These are phyloP conservation scores for Wickerhamiella azyma DNA, from an alignment of 805 yeast species.

Conservation along the genomic window DNA sequence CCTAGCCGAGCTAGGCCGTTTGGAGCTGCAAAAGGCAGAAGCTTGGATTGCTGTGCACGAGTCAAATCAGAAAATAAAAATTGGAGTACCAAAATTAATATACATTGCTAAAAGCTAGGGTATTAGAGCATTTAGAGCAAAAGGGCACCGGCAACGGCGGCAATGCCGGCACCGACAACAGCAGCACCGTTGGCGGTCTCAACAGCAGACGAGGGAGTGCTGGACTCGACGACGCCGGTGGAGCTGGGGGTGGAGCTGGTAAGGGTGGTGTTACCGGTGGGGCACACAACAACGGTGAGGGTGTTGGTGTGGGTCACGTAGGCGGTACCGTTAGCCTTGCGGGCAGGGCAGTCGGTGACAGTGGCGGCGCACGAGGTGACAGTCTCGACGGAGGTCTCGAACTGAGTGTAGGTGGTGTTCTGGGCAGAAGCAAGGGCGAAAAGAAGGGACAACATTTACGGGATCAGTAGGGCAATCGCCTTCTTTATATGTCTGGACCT, in stretches of 20 bases:
- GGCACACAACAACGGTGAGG: conserved; percentile 14
- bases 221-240: conserved; percentile 11
- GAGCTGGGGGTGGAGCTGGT: conserved; percentile 6
- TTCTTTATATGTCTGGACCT: background rate
- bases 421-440: conserved; percentile 7
- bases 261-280: conserved; percentile 12
- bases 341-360: conserved; percentile 37
- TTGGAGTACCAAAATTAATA: background rate
- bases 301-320: conserved; percentile 16
- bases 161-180: conserved; percentile 15
- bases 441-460: background rate
- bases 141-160: conserved; percentile 13
- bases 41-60: too few species aligned
- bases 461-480: background rate
- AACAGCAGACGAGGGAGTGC: conserved; percentile 8
- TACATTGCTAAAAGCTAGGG: background rate
- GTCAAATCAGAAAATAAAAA: background rate
- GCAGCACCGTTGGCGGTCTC: conserved; percentile 12
- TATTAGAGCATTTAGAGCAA: conserved; percentile 10
- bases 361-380: conserved; percentile 33
- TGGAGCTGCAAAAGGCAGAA: too few species aligned
- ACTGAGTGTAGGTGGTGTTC: conserved; percentile 8
- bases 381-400: conserved; percentile 28
- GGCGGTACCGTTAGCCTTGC: conserved; percentile 17
- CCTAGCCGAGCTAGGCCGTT: background rate